Base-by-base conservation (phyloP, 306 rosid genomes). In the Pueraria montana region DNA sequence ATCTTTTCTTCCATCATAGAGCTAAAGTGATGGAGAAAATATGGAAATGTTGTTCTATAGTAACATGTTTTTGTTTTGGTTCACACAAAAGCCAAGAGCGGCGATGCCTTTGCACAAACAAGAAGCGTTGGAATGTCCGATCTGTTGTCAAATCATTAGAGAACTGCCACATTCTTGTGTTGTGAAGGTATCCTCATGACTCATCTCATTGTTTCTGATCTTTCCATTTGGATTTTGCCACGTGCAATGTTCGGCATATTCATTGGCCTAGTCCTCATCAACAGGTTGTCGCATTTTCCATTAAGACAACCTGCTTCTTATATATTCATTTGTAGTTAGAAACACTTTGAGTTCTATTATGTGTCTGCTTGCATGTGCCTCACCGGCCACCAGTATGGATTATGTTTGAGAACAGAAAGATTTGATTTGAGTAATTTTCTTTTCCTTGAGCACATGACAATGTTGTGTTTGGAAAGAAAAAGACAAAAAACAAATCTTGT, bases 111-210 rank as follows among this genome's bases (percentile, higher is more conserved):
- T 62, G 71, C 77, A 84, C 84, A 84, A 88, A 84, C 84, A 84
- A 88, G 86, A 84, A 84, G 80, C 81, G 8, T 92, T 82, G 94
- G 82, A 72, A 82, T 61, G 38, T 43, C 89, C 94, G 88, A 18
- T 80, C 2, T 50, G 67, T 77, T 32, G 7, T 16, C 20, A 17
- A 74, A 59, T 65, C 55, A 59, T 71, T 23, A 52, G 20, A 52
- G 20, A 61, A 76, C 45, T 42, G 81, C 24, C 26, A 49, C 16
- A 17, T 77, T 82, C 71, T 69, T 55, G 62, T 67, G 61, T 43
- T 63, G 52, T 43, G 17, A 56, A 72, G 78, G 80, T 52, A 80
- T 81, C 80, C 56, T 83, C 40, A 38, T 38, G 2, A 6, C 43
- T 7, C 43, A 50, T 74, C 42, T 84, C 70, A 76, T 80, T 59